Evolutionary conservation across 2,329 filamentous ascomycete genomes (phyloP).

Genomic region (Periconia macrospinosa): DNA sequence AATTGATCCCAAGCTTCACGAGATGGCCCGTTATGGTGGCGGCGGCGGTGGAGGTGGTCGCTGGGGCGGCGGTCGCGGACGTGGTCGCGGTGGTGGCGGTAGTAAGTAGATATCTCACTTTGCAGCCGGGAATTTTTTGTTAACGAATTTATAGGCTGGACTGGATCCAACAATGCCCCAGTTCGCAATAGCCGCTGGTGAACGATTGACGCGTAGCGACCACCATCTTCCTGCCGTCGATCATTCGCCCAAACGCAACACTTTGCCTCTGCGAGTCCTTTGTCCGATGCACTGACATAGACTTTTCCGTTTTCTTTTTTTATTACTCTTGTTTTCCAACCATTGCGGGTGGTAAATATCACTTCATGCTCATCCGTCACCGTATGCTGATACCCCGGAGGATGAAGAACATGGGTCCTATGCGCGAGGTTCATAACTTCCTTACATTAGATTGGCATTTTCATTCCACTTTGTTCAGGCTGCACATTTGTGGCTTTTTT

Average conservation of each 20-base stretch:
- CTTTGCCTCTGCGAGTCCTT: background rate
- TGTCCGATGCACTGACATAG: constrained; percentile 30
- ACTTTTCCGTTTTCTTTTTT: constrained; percentile 14
- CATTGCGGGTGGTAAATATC: background rate
- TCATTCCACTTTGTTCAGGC: background rate
- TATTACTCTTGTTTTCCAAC: constrained; percentile 8
- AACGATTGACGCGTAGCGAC: constrained; percentile 12
- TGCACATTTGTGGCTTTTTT: background rate
- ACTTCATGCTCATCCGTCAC: constrained; percentile 9
- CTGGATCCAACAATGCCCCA: constrained; percentile 43
- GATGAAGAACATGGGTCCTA: constrained; percentile 20
- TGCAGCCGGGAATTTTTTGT: constrained; percentile 1
- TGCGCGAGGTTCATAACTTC: constrained; percentile 7
- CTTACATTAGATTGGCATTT: constrained; percentile 34
- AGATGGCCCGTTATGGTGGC: constrained; percentile 93
- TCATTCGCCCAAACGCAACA: constrained; percentile 10
- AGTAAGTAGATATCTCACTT: constrained; percentile 16
- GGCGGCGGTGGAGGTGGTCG: constrained; percentile 74
- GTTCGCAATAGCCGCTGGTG: constrained; percentile 47
- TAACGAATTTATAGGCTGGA: constrained; percentile 34
- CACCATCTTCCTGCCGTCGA: constrained; percentile 4
- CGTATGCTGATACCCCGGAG: constrained; percentile 36
- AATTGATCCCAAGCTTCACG: constrained; percentile 90
- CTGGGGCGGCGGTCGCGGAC: constrained; percentile 69
- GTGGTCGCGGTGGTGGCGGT: constrained; percentile 59